Evolutionary conservation across 2,329 filamentous ascomycete genomes (phyloP).

Genomic region (Cryphonectria naterciae): DNA sequence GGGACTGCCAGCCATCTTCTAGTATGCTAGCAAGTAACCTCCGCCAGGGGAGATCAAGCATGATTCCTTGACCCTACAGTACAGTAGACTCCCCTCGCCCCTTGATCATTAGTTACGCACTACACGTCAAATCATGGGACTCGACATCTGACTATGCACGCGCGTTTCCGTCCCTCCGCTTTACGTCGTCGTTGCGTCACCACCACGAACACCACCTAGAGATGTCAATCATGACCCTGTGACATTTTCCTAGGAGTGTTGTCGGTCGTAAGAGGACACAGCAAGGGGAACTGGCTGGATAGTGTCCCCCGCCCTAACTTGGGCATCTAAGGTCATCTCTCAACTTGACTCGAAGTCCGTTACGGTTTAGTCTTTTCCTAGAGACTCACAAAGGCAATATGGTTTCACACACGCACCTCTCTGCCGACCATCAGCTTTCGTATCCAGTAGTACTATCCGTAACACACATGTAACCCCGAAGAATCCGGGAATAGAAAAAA

Average conservation of each 20-base stretch:
- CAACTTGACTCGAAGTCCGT: not conserved
- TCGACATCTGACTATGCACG: conserved; percentile 22
- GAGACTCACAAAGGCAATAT: not conserved
- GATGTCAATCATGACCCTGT: not conserved
- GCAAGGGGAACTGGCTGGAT: too few relatives aligned
- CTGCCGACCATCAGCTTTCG: not conserved
- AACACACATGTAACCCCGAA: not conserved
- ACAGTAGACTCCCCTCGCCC: not conserved
- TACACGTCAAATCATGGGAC: conserved; percentile 15
- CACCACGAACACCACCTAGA: not conserved
- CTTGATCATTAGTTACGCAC: not conserved
- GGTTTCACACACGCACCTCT: too few relatives aligned
- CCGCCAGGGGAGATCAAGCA: too few relatives aligned
- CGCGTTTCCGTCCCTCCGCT: not conserved
- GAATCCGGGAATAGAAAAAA: not conserved
- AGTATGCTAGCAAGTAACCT: too few relatives aligned
- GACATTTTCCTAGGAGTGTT: too few relatives aligned
- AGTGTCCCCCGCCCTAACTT: too few relatives aligned
- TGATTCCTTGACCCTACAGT: not conserved
- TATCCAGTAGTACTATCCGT: not conserved
- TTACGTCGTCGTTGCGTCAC: not conserved
- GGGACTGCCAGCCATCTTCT: not conserved
- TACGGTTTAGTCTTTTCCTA: not conserved
- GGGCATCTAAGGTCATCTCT: too few relatives aligned
- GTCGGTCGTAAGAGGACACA: too few relatives aligned